A percentile compares a stretch with the other conserved stretches of the same genome.
phyloP scores from a whole-genome alignment of 2,329 filamentous ascomycete genomes.

The Claviceps capensis region DNA sequence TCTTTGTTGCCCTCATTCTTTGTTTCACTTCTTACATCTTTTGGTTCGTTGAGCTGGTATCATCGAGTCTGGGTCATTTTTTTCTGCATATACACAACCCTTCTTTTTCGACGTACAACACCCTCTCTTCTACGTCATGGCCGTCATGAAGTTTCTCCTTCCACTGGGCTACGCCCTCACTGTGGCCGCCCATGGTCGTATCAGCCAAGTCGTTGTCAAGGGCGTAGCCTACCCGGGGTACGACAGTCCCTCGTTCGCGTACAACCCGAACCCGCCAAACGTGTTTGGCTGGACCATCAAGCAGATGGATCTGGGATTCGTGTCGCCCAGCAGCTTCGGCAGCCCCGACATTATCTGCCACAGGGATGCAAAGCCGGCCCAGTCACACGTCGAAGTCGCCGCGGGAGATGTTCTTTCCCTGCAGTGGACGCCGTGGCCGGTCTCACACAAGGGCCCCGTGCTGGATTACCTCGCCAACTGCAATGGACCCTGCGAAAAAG shows the following conservation, averaged over 20 bases:
- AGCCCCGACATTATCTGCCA: slow-evolving; percentile 36
- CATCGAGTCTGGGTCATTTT: neutral
- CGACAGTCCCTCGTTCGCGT: slow-evolving; percentile 22
- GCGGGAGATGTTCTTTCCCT: slow-evolving; percentile 33
- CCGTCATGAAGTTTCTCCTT: slow-evolving; percentile 2
- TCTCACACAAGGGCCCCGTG: slow-evolving; percentile 33
- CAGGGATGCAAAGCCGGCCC: slow-evolving; percentile 24
- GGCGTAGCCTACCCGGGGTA: slow-evolving; percentile 29
- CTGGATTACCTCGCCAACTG: slow-evolving; percentile 32
- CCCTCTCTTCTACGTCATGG: neutral
- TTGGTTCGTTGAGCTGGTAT: neutral
- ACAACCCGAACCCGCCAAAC: slow-evolving; percentile 21
- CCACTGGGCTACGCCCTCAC: slow-evolving; percentile 14
- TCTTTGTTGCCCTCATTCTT: neutral
- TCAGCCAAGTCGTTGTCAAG: slow-evolving; percentile 28
- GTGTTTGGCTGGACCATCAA: slow-evolving; percentile 27
- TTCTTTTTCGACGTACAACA: neutral
- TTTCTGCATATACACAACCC: neutral
- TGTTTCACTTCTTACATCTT: neutral
- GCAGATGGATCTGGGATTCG: slow-evolving; percentile 31
- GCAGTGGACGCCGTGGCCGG: slow-evolving; percentile 35
- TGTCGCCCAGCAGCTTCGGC: slow-evolving; percentile 30
- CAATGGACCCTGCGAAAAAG: slow-evolving; percentile 26
- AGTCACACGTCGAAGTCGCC: slow-evolving; percentile 25
- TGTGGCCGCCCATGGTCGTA: slow-evolving; percentile 21